These are phyloP conservation scores for Podospora conica DNA, from an alignment of 495 filamentous ascomycete genomes.

Conservation along the genomic window DNA sequence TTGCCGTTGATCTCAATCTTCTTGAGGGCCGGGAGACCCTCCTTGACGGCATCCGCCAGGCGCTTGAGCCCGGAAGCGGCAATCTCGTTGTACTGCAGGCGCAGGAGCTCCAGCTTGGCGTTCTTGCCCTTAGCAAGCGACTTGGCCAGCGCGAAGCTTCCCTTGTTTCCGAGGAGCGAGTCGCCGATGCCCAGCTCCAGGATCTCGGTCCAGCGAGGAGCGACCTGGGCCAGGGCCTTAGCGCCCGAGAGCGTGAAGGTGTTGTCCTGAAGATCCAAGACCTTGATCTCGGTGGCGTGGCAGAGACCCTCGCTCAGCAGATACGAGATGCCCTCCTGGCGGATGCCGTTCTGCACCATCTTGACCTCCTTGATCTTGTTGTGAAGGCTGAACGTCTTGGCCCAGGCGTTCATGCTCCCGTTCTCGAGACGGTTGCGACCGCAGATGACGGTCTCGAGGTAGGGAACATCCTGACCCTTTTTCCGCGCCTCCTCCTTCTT, in stretches of 20 bases:
- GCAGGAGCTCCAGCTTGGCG: constrained; percentile 65
- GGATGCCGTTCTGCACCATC: constrained; percentile 98
- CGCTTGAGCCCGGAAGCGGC: constrained; percentile 63
- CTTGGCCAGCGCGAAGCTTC: constrained; percentile 64
- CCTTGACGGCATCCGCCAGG: constrained; percentile 57
- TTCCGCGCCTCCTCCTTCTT: constrained; percentile 73
- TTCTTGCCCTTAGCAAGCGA: constrained; percentile 72
- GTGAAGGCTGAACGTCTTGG: constrained; percentile 74
- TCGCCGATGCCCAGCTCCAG: constrained; percentile 85
- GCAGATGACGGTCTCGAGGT: constrained; percentile 90
- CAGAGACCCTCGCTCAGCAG: constrained; percentile 71
- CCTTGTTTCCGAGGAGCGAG: constrained; percentile 74
- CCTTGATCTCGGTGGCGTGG: constrained; percentile 55
- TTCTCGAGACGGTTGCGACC: constrained; percentile 94
- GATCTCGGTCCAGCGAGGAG: constrained; percentile 67
- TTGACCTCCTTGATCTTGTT: constrained; percentile 73
- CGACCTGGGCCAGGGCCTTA: constrained; percentile 66
- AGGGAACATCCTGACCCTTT: constrained; percentile 59
- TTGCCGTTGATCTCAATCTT: constrained; percentile 94
- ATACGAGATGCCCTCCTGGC: constrained; percentile 80
- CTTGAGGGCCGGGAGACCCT: constrained; percentile 62
- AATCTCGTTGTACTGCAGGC: constrained; percentile 94
- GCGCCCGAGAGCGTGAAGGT: constrained; percentile 84
- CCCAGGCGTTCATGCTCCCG: constrained; percentile 93
- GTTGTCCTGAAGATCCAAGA: constrained; percentile 93